Conservation (phyloP, 2,329 filamentous ascomycete species). For the Dryadomyces sulphureus region DNA sequence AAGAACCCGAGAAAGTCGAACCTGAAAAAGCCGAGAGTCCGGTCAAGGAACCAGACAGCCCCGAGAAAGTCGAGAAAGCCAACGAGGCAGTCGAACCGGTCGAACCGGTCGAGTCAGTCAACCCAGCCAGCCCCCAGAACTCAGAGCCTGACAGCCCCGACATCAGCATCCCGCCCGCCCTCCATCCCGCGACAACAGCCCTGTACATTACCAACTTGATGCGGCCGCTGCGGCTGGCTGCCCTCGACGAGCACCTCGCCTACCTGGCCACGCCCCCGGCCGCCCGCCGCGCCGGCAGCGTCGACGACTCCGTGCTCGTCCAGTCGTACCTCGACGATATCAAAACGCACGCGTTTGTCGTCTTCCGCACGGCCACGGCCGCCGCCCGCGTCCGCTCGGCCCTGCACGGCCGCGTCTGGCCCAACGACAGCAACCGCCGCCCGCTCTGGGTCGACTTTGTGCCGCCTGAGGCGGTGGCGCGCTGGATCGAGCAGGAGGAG, state of each 20-base stretch:
- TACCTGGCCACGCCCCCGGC: slow-evolving; percentile 44
- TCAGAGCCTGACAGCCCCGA: neutral
- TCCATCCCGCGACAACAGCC: slow-evolving; percentile 59
- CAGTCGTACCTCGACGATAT: slow-evolving; percentile 72
- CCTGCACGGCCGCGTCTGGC: slow-evolving; percentile 72
- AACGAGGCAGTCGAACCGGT: neutral
- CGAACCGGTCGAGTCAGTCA: neutral
- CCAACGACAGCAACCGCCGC: slow-evolving; percentile 72
- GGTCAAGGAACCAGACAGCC: no score
- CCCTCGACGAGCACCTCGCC: slow-evolving; percentile 54
- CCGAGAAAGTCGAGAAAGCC: neutral
- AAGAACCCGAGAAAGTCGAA: slow-evolving; percentile 23
- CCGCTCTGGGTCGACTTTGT: slow-evolving; percentile 82
- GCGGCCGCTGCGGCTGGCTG: slow-evolving; percentile 60
- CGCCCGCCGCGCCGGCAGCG: slow-evolving; percentile 23
- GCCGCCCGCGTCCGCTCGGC: slow-evolving; percentile 63
- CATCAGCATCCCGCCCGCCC: slow-evolving; percentile 33
- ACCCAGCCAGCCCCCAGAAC: neutral
- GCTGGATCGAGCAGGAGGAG: slow-evolving; percentile 62
- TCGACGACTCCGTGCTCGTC: slow-evolving; percentile 41
- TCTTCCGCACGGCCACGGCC: slow-evolving; percentile 52
- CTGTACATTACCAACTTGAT: slow-evolving; percentile 86
- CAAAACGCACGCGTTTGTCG: slow-evolving; percentile 73
- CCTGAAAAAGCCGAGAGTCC: no score
- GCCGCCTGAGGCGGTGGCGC: slow-evolving; percentile 54